Base-by-base conservation (phyloP, 805 yeast genomes). In the Spencermartinsiella europaea region DNA sequence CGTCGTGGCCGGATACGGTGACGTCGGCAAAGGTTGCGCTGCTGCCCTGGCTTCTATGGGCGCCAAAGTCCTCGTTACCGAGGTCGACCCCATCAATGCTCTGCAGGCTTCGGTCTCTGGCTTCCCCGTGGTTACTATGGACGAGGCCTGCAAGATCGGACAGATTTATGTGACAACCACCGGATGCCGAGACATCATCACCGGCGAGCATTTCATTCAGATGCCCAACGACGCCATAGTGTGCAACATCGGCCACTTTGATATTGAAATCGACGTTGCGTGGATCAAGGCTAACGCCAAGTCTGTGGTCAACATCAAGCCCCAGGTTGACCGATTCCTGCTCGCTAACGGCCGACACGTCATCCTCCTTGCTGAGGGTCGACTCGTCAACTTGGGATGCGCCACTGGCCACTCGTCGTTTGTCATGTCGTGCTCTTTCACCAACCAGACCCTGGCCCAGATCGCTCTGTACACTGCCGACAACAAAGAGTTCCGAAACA, bases 161-260 rank as follows among this genome's bases (percentile, higher is more conserved):
- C 98, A 93, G 79, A 85, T 91, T 73, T 93, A 91, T 61, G 99
- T 91, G 68, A 91, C 99, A 71, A 93, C 99, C 72, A 91, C 99
- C 59, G 99, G 99, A 69, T 89, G 97, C 79, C 88, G 98, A 76
- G 99, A 91, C 73, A 91, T 91, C 71, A 89, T 91, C 77, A 83
- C 85, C 59, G 85, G 86, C 66, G 76, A 75, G 62, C 95, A 90
- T 77, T 91, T 91, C 72, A 75, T 75, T 61, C 74, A 72, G 62
- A 93, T 91, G 99, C 97, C 97, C 74, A 95, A 91, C 75, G 99
- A 91, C 70, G 98, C 99, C 63, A 93, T 91, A 71, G 99, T 91
- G 57, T 93, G 96, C 78, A 91, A 91, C 95, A 91, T 91, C 75
- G 99, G 99, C 72, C 99, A 91, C 78, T 91, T 91, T 64, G 99